Evolutionary conservation across 768 basidiomycete genomes (phyloP), one percentile per base, ranked within the genome.

Genomic region (Pleurotus salmoneostramineus): DNA sequence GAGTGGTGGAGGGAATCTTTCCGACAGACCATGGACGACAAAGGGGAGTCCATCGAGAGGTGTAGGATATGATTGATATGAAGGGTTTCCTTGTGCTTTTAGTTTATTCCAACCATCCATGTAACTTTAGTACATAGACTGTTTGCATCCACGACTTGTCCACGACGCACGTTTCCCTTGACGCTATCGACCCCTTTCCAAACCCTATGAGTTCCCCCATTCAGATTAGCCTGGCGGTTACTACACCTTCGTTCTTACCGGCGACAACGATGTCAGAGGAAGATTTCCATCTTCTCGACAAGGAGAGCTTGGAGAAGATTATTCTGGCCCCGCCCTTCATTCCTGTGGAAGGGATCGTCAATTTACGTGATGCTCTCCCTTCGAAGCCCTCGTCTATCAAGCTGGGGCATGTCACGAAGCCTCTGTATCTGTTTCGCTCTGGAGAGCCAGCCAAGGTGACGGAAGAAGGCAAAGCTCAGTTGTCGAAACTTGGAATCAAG

Each of bases 381-480:
- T 60, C 77, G 31, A 72, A 74, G 14, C 69, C 68, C 11, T 67
- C 66, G 50, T n/a, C 64, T 5, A 57, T 63, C 11, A 37, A 49
- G 27, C 35, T 40, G 15, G 49, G 50, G 31, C 45, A 33, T 10
- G 27, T 54, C 14, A 65, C 74, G 55, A 74, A 71, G 56, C 66
- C 72, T 6, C 58, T 57, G 4, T 51, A 66, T 42, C 60, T 77
- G 40, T 76, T 73, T 58, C 76, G 78, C 58, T 76, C 75, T 8
- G 77, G 72, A 14, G 76, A 79, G 56, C 56, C 70, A 5, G 62
- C 68, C 2, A 61, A 63, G 34, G 71, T 80, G 56, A 75, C 74
- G 27, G 62, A 67, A 0, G 42, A 40, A 21, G 77, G 78, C 0
- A 66, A 66, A 56, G 58, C 67, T 50, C 66, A 73, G 57, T 68